Base-by-base conservation (phyloP, 306 rosid species). In the Calophaca sinica region DNA sequence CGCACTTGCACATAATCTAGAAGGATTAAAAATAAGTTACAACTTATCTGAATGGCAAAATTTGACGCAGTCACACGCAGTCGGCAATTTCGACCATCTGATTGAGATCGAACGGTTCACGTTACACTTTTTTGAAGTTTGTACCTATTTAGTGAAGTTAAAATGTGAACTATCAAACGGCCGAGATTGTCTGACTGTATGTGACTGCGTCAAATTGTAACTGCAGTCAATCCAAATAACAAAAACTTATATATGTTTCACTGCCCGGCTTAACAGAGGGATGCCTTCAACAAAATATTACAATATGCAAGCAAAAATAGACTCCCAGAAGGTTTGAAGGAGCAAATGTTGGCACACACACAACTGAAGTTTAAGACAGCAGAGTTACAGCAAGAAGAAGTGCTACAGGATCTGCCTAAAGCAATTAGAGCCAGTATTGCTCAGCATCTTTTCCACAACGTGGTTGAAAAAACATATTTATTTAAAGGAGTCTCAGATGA, bases 361-460 rank as follows among this genome's bases (percentile, higher is more conserved):
- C 93, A 93, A 63, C 87, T 91, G 82, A 93, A 89, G 84, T 91
- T 89, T 79, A 91, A 80, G 90, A 91, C 97, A 58, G 93, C 88
- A 50, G 96, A 89, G 91, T 73, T 91, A 53, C 89, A 88, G 87
- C 96, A 89, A 77, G 91, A 92, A 79, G 86, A 82, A 87, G 92
- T 89, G 70, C 79, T 88, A 33, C 85, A 75, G 52, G 84, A 84
- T 73, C 87, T 91, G 52, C 98, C 97, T 7, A 91, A 89, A 78
- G 91, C 93, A 73, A 89, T 93, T 57, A 85, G 94, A 83, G 84
- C 91, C 65, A 81, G 92, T 41, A 87, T 89, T 73, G 86, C 94
- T 26, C 92, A 80, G 75, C 96, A 93, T 74, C 96, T 91, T 58
- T 93, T 93, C 81, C 88, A 73, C 10, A 57, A 44, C 36, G 81